phyloP scores from a whole-genome alignment of 805 yeast genomes.

The Diddensiella transvaalensis region DNA sequence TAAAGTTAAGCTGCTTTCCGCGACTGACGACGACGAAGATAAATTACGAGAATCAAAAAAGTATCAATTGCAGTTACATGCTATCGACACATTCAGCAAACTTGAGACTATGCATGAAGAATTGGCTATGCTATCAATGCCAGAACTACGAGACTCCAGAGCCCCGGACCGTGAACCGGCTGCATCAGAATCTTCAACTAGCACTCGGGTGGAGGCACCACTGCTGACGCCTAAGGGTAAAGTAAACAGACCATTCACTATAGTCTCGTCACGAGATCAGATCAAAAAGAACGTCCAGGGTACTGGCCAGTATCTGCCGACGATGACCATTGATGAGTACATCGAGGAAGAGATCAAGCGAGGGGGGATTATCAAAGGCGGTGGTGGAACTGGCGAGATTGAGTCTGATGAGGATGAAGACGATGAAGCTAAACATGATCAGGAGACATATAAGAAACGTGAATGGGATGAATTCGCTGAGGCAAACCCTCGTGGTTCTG shows the following conservation, averaged over 20 bases:
- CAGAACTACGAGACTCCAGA: constrained; percentile 26
- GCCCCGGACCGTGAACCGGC: constrained; percentile 15
- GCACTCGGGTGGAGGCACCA: constrained; percentile 58
- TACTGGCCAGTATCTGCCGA: constrained; percentile 88
- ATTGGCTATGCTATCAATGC: constrained; percentile 52
- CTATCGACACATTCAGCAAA: constrained; percentile 51
- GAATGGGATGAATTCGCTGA: constrained; percentile 95
- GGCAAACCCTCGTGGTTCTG: constrained; percentile 80
- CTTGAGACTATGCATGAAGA: constrained; percentile 66
- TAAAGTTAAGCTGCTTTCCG: constrained; percentile 35
- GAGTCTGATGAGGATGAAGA: constrained; percentile 59
- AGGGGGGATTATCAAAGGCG: constrained; percentile 63
- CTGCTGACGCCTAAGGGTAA: constrained; percentile 69
- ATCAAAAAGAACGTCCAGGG: constrained; percentile 70
- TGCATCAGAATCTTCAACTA: constrained; percentile 25
- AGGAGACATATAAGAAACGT: constrained; percentile 69
- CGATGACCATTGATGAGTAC: constrained; percentile 91
- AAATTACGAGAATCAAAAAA: constrained; percentile 58
- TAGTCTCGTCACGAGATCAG: constrained; percentile 52
- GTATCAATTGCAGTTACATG: constrained; percentile 51
- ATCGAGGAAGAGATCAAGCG: constrained; percentile 79
- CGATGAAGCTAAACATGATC: constrained; percentile 54
- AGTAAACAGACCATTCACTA: constrained; percentile 78
- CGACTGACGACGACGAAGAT: constrained; percentile 46
- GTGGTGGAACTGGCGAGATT: constrained; percentile 18